Conservation (phyloP, 2,329 filamentous ascomycete species). For the Alternaria rosae region DNA sequence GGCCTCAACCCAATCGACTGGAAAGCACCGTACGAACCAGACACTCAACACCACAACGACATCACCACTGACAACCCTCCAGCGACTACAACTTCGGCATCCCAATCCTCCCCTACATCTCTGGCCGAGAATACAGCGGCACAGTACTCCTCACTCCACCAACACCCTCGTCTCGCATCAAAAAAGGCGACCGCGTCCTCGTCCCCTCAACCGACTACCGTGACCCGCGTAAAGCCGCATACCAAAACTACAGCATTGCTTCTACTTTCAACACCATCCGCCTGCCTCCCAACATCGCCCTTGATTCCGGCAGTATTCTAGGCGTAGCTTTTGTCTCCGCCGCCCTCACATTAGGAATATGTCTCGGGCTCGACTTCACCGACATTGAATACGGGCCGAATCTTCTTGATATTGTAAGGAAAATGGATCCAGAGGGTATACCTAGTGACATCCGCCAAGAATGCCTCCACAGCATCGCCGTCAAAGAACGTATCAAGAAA, state of each 20-base stretch:
- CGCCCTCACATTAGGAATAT: constrained; percentile 70
- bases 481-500: constrained; percentile 61
- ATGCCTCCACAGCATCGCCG: constrained; percentile 64
- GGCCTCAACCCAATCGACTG: constrained; percentile 80
- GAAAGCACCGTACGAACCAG: constrained; percentile 72
- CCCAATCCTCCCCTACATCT: constrained; percentile 71
- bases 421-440: constrained; percentile 57
- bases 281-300: constrained; percentile 62
- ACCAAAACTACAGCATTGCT: constrained; percentile 73
- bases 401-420: constrained; percentile 60
- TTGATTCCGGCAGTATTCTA: constrained; percentile 66
- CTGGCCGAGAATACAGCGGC: constrained; percentile 74
- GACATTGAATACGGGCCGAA: constrained; percentile 64
- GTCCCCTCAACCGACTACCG: constrained; percentile 79
- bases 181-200: constrained; percentile 53
- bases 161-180: constrained; percentile 56
- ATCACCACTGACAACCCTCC: not conserved
- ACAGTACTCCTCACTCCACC: constrained; percentile 59
- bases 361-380: constrained; percentile 72
- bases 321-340: constrained; percentile 78
- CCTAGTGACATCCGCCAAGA: constrained; percentile 69
- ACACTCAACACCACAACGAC: constrained; percentile 32
- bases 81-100: constrained; percentile 76
- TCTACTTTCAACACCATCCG: constrained; percentile 70
- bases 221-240: constrained; percentile 74